Conservation (phyloP, 176 grass and related monocot genomes). For the Pontederia paniculata region DNA sequence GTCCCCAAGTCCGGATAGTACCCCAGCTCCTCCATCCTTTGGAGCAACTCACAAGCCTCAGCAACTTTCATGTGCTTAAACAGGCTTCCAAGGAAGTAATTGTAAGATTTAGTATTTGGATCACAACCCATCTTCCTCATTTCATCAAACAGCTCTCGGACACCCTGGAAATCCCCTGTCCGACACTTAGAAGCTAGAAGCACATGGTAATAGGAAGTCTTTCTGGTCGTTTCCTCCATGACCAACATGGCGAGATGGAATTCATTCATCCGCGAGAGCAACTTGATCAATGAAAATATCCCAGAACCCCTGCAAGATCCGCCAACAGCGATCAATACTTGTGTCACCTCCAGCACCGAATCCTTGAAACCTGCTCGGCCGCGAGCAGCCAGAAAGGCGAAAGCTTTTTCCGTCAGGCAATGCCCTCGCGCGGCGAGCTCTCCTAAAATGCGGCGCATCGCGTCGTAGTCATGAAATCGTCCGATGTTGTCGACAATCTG, state of each 20-base stretch:
- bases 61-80: constrained; percentile 46
- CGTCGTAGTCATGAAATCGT: constrained; percentile 33
- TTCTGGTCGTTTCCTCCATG: constrained; percentile 46
- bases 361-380: constrained; percentile 12
- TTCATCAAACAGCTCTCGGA: constrained; percentile 59
- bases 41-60: constrained; percentile 58
- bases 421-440: constrained; percentile 29
- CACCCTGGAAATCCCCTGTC: constrained; percentile 47
- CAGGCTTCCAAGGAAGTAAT: constrained; percentile 66
- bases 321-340: constrained; percentile 23
- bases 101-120: constrained; percentile 65
- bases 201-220: constrained; percentile 48
- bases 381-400: constrained; percentile 32
- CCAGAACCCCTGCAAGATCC: constrained; percentile 53
- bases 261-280: constrained; percentile 36
- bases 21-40: constrained; percentile 45
- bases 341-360: constrained; percentile 8
- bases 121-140: constrained; percentile 45
- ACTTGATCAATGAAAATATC: constrained; percentile 63
- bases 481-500: constrained; percentile 61
- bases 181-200: constrained; percentile 52
- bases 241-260: constrained; percentile 45
- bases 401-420: constrained; percentile 44
- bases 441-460: constrained; percentile 42
- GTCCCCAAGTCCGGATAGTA: constrained; percentile 38